Evolutionary conservation across 192 early-diverging fungal species (phyloP).

Genomic region (Geranomyces variabilis): DNA sequence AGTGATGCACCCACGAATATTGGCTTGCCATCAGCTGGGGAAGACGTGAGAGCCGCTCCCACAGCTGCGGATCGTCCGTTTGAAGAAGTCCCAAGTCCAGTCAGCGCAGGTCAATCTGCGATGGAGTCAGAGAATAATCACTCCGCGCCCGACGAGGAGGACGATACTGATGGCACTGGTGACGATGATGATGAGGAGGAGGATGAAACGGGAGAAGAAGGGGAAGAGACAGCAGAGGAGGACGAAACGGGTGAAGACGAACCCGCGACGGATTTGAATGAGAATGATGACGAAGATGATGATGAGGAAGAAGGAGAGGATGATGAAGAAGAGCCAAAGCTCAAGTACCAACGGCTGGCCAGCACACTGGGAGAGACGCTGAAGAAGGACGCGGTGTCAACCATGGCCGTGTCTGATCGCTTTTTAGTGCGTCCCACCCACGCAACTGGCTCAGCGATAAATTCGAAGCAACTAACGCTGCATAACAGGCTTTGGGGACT

Average conservation of each 20-base stretch:
- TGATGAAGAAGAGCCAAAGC: constrained; percentile 89
- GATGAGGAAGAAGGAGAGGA: constrained; percentile 62
- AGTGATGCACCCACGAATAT: background rate
- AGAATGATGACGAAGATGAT: constrained; percentile 40
- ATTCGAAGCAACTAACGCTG: background rate
- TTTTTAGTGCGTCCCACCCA: constrained; percentile 71
- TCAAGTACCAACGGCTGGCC: constrained; percentile 86
- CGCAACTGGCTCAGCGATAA: background rate
- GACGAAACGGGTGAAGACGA: constrained; percentile 21
- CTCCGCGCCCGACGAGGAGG: background rate
- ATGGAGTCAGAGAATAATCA: background rate
- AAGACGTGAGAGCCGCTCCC: no score
- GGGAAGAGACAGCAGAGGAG: constrained; percentile 6
- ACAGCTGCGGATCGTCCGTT: no score
- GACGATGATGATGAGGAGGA: constrained; percentile 7
- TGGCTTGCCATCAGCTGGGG: background rate
- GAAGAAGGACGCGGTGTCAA: constrained; percentile 83
- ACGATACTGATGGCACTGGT: background rate
- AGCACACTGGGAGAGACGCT: constrained; percentile 76
- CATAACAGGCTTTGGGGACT: constrained; percentile 75
- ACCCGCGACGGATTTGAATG: background rate
- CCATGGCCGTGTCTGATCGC: constrained; percentile 76
- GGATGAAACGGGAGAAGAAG: constrained; percentile 1
- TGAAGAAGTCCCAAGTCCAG: no score
- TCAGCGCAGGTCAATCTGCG: background rate